Evolutionary conservation across 805 yeast species (phyloP), one percentile per base, ranked within the genome.

Genomic region (Lipomyces sp.): DNA sequence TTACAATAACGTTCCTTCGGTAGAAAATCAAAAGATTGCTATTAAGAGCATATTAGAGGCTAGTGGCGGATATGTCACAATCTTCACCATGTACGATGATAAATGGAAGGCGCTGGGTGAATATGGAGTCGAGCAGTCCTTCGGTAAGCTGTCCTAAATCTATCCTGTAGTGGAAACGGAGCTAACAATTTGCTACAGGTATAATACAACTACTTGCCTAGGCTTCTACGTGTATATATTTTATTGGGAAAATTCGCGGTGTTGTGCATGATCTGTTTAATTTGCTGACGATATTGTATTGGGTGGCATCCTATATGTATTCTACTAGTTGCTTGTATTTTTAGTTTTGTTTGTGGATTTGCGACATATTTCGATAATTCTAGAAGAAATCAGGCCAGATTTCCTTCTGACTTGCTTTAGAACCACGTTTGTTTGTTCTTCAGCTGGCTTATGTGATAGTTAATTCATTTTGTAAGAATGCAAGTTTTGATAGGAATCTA

Each of bases 21-120:
- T 72, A 47, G 72, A 68, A 26, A 84, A 90, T 78, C 96, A 89
- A 76, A 55, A 72, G 45, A 71, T 86, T 65, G 62, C 62, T 2
- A 75, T 90, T 51, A 68, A 74, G 52, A 68, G 79, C 16, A 82
- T 90, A 45, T 69, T 89, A 47, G 72, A 77, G 22, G 76, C 71
- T 24, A 69, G 82, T 42, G 49, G 52, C 32, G 79, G 82, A 37
- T 80, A 82, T 41, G 79, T 80, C 43, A 83, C 90, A 2, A 77
- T 90, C 51, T 74, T 90, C 63, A 80, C 95, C 19, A 81, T 89
- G n/a, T 88, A 70, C 69, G 73, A 90, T 63, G 97, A 90, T 68
- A 74, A 70, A 68, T 90, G 97, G 97, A 90, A 90, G 66, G 62
- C 64, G 10, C 89, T 96, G 22, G 96, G 97, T 51, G 74, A 76